Evolutionary conservation across 2,329 filamentous ascomycete species (phyloP).

Genomic region (Coleophoma eucalyptorum): DNA sequence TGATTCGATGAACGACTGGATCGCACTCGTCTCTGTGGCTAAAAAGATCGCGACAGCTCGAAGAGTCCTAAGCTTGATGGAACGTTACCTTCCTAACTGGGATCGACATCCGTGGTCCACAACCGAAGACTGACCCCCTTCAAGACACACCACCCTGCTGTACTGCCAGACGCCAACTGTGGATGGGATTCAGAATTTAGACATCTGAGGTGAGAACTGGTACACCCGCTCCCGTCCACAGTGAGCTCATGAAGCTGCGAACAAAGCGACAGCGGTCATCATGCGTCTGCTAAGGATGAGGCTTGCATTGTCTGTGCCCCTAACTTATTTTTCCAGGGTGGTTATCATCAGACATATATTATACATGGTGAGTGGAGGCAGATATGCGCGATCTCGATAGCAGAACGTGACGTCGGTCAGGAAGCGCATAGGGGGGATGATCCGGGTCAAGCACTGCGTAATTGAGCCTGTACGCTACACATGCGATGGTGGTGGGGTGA

Average conservation of each 20-base stretch:
- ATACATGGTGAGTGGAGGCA: no score
- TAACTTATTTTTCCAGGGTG: no score
- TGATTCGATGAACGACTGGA: constrained; percentile 10
- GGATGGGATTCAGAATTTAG: no score
- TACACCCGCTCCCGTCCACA: no score
- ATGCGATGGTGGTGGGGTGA: background rate
- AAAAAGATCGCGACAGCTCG: background rate
- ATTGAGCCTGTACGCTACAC: background rate
- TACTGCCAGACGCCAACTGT: background rate
- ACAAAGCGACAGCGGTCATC: no score
- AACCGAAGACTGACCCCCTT: background rate
- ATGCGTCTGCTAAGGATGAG: no score
- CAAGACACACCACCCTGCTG: background rate
- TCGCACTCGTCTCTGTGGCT: background rate
- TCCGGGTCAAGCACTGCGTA: background rate
- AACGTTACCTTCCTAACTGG: constrained; percentile 8
- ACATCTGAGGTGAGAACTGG: no score
- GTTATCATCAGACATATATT: no score
- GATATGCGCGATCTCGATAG: background rate
- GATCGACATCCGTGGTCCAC: background rate
- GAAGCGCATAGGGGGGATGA: background rate
- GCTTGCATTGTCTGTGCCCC: no score
- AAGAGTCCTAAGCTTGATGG: constrained; percentile 1
- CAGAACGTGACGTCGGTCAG: background rate
- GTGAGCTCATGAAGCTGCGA: no score